A percentile compares a stretch with the other conserved stretches of the same genome.
Conservation (phyloP, 2,329 filamentous ascomycete species). For the Neofusicoccum laricinum region DNA sequence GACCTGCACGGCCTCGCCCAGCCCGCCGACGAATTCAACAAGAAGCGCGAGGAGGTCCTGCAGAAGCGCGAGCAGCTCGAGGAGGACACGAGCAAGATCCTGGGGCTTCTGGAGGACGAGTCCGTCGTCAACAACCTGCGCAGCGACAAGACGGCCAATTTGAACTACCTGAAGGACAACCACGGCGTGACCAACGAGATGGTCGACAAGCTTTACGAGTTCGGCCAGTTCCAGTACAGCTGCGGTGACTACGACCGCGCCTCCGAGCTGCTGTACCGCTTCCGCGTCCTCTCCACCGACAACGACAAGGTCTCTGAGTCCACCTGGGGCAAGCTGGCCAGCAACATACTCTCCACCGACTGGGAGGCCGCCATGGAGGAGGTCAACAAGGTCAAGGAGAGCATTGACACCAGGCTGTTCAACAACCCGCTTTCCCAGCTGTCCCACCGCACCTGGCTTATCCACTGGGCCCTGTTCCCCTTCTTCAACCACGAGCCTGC, state of each 20-base stretch:
- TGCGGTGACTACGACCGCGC: constrained; percentile 91
- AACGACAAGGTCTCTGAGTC: constrained; percentile 95
- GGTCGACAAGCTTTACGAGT: constrained; percentile 94
- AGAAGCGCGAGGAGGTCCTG: constrained; percentile 87
- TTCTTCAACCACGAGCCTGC: constrained; percentile 97
- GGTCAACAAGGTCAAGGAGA: constrained; percentile 62
- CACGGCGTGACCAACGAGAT: constrained; percentile 93
- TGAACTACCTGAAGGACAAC: constrained; percentile 96
- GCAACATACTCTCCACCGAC: constrained; percentile 89
- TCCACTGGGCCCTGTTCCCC: constrained; percentile 98
- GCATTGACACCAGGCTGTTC: constrained; percentile 92
- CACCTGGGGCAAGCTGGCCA: constrained; percentile 97
- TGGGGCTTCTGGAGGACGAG: constrained; percentile 79
- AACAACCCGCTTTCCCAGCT: constrained; percentile 95
- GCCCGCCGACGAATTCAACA: constrained; percentile 78
- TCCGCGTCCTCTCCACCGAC: constrained; percentile 95
- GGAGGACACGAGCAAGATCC: constrained; percentile 85
- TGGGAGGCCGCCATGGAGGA: constrained; percentile 82
- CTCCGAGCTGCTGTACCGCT: constrained; percentile 92
- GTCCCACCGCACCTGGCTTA: constrained; percentile 92
- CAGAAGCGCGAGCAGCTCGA: constrained; percentile 78
- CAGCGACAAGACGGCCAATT: constrained; percentile 97
- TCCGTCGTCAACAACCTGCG: constrained; percentile 87
- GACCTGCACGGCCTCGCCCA: constrained; percentile 79
- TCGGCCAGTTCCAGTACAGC: constrained; percentile 96